Evolutionary conservation across 176 grass and related monocot species (phyloP).

Genomic region (Pharus latifolius): DNA sequence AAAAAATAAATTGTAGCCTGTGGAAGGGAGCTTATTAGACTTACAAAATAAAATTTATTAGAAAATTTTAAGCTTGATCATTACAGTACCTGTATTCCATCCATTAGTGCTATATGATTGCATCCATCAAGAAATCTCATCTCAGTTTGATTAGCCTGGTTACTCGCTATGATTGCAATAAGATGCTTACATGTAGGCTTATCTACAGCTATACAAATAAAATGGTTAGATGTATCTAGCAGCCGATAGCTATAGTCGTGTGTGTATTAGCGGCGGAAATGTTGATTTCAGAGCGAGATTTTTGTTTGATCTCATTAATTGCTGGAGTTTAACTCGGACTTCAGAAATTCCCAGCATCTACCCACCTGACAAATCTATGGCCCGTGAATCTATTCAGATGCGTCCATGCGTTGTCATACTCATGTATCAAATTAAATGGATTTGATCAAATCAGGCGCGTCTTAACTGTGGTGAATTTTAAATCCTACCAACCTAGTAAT

Average conservation of each 20-base stretch:
- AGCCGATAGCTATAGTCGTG: not conserved
- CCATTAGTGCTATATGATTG: no score
- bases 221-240: not conserved
- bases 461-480: no score
- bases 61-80: no score
- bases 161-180: not conserved
- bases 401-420: not conserved
- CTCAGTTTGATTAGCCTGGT: no score
- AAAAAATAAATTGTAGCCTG: no score
- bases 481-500: no score
- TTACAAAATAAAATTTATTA: no score
- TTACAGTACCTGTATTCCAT: no score
- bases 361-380: not conserved
- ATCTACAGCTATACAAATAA: not conserved
- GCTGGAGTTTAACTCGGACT: not conserved
- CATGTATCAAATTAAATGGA: not conserved
- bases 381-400: not conserved
- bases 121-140: no score
- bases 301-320: conserved; percentile 8
- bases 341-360: not conserved
- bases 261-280: not conserved
- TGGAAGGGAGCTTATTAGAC: no score
- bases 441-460: no score
- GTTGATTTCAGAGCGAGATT: not conserved
- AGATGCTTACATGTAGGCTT: not conserved